phyloP scores from a whole-genome alignment of 495 filamentous ascomycete genomes.

The Podospora comata region DNA sequence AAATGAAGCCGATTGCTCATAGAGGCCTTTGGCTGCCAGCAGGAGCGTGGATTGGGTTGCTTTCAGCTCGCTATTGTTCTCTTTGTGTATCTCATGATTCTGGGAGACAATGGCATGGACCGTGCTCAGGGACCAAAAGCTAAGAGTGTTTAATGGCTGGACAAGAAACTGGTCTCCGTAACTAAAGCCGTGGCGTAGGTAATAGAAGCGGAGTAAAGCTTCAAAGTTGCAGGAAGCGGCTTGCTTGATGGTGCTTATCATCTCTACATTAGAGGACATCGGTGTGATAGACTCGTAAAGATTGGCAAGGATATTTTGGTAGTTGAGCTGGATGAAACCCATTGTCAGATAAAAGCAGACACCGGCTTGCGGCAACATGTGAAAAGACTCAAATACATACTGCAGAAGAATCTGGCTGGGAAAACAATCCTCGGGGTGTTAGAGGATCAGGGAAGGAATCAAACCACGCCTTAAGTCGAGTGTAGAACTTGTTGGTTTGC shows the following conservation, averaged over 20 bases:
- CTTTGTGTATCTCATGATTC: not conserved
- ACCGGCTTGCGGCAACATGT: not conserved
- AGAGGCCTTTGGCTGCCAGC: not conserved
- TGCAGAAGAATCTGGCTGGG: slow-evolving; percentile 27
- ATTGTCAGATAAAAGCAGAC: not conserved
- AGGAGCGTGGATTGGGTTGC: not conserved
- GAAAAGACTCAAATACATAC: not conserved
- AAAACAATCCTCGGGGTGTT: slow-evolving; percentile 22
- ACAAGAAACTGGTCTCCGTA: slow-evolving; percentile 28
- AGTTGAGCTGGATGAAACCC: not conserved
- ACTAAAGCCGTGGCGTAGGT: slow-evolving; percentile 35
- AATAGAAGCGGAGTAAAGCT: slow-evolving; percentile 35
- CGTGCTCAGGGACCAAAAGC: not conserved
- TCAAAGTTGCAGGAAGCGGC: slow-evolving; percentile 19
- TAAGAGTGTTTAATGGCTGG: not conserved
- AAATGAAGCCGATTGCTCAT: not conserved
- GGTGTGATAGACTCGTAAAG: not conserved
- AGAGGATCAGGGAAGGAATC: slow-evolving; percentile 24
- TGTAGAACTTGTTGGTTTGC: not conserved
- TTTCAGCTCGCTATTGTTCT: not conserved
- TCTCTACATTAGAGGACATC: not conserved
- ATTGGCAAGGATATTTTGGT: not conserved
- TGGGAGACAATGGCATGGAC: not conserved
- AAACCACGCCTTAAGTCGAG: slow-evolving; percentile 20
- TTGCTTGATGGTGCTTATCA: not conserved